These are phyloP conservation scores for Volvox africanus DNA, from an alignment of 139 green algal species.

Conservation along the genomic window DNA sequence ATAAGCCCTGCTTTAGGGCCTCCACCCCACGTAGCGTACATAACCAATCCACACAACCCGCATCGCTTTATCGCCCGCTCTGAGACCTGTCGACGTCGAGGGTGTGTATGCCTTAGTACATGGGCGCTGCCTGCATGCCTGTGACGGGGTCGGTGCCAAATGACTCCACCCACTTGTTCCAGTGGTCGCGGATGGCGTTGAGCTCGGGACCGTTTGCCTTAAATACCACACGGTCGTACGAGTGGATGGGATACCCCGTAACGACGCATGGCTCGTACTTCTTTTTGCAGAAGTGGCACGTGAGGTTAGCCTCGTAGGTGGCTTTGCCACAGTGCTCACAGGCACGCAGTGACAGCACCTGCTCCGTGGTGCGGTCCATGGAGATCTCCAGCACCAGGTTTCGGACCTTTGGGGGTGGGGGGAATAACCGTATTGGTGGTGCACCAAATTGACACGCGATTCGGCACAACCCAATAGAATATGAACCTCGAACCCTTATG, in stretches of 20 bases:
- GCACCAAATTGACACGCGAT: no score
- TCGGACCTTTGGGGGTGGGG: conserved; percentile 59
- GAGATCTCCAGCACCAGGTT: conserved; percentile 78
- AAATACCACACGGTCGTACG: conserved; percentile 61
- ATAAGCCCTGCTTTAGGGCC: no score
- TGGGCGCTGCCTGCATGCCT: conserved; percentile 53
- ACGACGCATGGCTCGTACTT: conserved; percentile 70
- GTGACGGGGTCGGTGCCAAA: conserved; percentile 74
- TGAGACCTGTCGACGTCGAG: no score
- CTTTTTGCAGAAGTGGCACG: conserved; percentile 77
- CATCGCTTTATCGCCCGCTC: no score
- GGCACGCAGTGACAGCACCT: conserved; percentile 59
- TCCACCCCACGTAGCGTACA: no score
- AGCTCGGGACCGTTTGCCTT: conserved; percentile 59
- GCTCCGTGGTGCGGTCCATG: conserved; percentile 80
- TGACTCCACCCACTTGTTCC: conserved; percentile 75
- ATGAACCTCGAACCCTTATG: no score
- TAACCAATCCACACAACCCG: no score
- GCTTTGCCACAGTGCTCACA: conserved; percentile 77
- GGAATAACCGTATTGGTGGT: not conserved
- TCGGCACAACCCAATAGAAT: no score
- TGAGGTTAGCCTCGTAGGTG: conserved; percentile 77
- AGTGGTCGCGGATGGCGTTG: conserved; percentile 67
- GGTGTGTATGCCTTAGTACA: conserved; percentile 53
- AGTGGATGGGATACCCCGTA: conserved; percentile 74